Base-by-base conservation (phyloP, 2,329 filamentous ascomycete genomes). In the Colletotrichum orchidophilum region DNA sequence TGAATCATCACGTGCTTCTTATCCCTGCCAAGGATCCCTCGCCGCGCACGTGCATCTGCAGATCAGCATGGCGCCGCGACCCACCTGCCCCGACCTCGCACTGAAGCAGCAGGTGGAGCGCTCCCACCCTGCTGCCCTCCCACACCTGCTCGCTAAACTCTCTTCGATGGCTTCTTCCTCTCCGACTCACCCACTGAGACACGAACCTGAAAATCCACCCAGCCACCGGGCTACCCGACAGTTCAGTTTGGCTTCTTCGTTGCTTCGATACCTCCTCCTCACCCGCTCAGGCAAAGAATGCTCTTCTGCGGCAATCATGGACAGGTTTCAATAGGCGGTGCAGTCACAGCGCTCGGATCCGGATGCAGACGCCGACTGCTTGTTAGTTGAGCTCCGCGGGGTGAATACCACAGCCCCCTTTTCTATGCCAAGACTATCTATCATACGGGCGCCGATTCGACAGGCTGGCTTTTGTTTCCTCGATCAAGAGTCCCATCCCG, bases 381-480 rank as follows among this genome's bases (percentile, higher is more conserved):
- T 62, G 27, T 50, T 26, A 35, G 53, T 57, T 50, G 39, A 12
- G 15, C 26, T 26, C 9, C 31, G 24, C 26, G 29, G 26, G 21
- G 18, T 46, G 39, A 52, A 24, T 11, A 24, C 26, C 33, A 39
- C 27, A 26, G 15, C 55, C 21, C 27, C 35, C 8, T 52, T n/a
- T 13, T 6, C 29, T 62, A 35, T 39, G 12, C 50, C 31, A 12
- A 63, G 50, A 26, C 52, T 29, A 53, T 59, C 52, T 29, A 53
- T 59, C 39, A 53, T 58, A 13, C 35, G 52, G 35, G 24, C 42
- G 58, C 52, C 53, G 64, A 63, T 67, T 58, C 52, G 63, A 26
- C n/a, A 24, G 53, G 29, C 33, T 46, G 18, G n/a, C 60, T 26
- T 31, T 69, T 59, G 42, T 68, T 58, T 61, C 53, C 21, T 68